Conservation (phyloP, 83 land plant species). For the Picea abies region DNA sequence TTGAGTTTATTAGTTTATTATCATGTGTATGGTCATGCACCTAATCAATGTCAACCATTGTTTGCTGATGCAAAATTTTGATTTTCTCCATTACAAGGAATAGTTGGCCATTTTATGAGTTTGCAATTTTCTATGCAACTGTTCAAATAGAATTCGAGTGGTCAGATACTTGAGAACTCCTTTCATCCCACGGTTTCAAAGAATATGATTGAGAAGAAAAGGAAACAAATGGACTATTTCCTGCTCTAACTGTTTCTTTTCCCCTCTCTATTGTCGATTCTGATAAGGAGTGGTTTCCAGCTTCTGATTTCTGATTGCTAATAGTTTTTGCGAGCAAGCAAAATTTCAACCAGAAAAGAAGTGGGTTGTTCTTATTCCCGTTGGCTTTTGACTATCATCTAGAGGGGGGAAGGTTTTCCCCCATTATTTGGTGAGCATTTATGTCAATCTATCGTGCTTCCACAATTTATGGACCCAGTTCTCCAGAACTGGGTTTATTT, state of each 20-base stretch:
- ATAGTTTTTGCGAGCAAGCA: not conserved
- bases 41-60: not conserved
- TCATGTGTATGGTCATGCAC: not conserved
- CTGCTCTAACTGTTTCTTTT: not conserved
- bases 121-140: not conserved
- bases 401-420: not conserved
- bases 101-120: not conserved
- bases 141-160: not conserved
- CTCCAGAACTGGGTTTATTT: not conserved
- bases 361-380: not conserved
- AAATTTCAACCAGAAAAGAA: not conserved
- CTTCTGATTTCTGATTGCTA: not conserved
- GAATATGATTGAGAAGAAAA: not conserved
- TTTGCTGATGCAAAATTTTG: not conserved
- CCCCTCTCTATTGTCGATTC: not conserved
- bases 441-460: too few species aligned
- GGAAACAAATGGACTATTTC: not conserved
- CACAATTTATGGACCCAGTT: too few species aligned
- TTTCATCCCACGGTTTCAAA: not conserved
- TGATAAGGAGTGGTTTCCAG: not conserved
- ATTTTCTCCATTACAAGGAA: not conserved
- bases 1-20: not conserved
- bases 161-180: not conserved
- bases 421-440: too few species aligned
- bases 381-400: not conserved